phyloP scores from a whole-genome alignment of 495 filamentous ascomycete species.

The Xylaria flabelliformis region DNA sequence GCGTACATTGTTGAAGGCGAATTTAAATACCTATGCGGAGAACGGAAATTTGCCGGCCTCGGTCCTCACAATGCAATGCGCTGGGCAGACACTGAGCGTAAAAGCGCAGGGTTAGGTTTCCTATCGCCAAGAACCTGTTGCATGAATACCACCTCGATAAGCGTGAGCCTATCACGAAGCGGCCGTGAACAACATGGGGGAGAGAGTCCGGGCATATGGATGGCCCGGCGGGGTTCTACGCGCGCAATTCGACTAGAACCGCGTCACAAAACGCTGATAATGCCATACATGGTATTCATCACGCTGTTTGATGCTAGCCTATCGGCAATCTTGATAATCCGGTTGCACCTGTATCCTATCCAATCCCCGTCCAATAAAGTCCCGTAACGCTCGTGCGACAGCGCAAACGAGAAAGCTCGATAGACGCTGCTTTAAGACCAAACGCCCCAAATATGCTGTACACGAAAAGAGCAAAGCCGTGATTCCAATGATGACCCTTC shows the following conservation, averaged over 20 bases:
- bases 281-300: background rate
- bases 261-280: background rate
- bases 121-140: background rate
- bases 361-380: background rate
- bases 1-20: background rate
- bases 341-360: background rate
- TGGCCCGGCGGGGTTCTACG: background rate
- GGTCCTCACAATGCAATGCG: background rate
- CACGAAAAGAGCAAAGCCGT: background rate
- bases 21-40: background rate
- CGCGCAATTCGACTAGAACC: background rate
- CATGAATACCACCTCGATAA: background rate
- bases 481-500: constrained; percentile 14
- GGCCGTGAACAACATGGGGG: background rate
- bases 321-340: background rate
- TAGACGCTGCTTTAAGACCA: constrained; percentile 19
- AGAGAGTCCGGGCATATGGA: background rate
- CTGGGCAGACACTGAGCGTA: background rate
- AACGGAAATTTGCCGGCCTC: background rate
- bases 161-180: background rate
- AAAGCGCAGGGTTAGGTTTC: background rate
- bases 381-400: constrained; percentile 1
- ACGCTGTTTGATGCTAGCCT: background rate
- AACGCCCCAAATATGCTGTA: constrained; percentile 39
- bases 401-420: constrained; percentile 4